Evolutionary conservation across 306 rosid genomes (phyloP).

Genomic region (Nissolia schottii): DNA sequence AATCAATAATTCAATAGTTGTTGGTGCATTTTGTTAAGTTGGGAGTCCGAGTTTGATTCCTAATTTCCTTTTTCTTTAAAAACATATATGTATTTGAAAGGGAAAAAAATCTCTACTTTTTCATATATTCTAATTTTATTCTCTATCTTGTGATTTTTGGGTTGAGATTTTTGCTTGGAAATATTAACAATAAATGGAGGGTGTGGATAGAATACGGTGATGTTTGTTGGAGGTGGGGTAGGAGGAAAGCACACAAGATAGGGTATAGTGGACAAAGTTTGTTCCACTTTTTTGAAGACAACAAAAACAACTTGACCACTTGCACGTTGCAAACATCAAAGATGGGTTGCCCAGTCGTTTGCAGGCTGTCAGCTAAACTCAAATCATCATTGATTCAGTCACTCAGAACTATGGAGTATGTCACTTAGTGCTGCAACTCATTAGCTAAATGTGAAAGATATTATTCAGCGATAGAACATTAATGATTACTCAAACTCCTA

Average conservation of each 20-base stretch:
- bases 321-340: background rate
- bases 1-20: no score
- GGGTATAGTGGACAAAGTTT: background rate
- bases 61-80: no score
- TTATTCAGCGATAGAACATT: no score
- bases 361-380: background rate
- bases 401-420: no score
- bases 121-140: background rate
- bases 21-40: no score
- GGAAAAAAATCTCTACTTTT: background rate
- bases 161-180: background rate
- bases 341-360: background rate
- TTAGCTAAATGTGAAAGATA: no score
- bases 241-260: conserved; percentile 15
- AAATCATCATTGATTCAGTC: background rate
- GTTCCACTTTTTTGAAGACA: background rate
- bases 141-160: background rate
- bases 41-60: no score
- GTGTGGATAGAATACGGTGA: background rate
- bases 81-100: no score
- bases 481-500: no score
- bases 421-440: no score
- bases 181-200: background rate
- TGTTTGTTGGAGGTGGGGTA: conserved; percentile 27
- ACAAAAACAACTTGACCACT: conserved; percentile 2